Base-by-base conservation (phyloP, 768 basidiomycete species). In the Naganishia kalamii region DNA sequence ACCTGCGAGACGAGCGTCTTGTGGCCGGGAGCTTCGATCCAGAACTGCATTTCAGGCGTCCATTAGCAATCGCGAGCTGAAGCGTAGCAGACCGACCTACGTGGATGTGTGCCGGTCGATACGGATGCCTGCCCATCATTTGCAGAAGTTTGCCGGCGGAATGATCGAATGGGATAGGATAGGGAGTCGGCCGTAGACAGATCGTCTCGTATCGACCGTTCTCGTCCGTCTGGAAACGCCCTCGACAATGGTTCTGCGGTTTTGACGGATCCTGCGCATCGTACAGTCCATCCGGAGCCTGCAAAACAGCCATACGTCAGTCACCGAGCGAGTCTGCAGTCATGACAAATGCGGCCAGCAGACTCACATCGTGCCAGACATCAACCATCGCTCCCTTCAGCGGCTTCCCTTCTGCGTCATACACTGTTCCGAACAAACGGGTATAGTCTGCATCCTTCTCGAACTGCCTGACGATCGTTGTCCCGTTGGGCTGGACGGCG, bases 1-100 rank as follows among this genome's bases (percentile, higher is more conserved):
- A 75, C 47, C 40, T 75, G 74, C 0, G 72, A 73, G 5, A 75
- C 67, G 17, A 75, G 70, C 2, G 65, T 61, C 50, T 72, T 69
- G 69, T 70, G 63, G 23, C 71, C 72, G 0, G 44, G 43, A 0
- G 69, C 70, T 17, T 65, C 30, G 40, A 70, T 66, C 52, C 62
- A 68, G 66, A 71, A 74, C 64, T 70, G 66, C 19, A 44, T n/a
- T 6, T 40, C 43, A n/a, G n/a, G 43, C 10, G 6, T n/a, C 5
- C 43, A n/a, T 44, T 44, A 44, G 43, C 21, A 10, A 15, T 10
- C 8, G 6, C 6, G 19, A n/a, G 7, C 11, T 44, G 10, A 5
- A 11, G 8, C 35, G 6, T 2, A 25, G 35, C 11, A 37, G 2
- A 25, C 23, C 12, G n/a, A 62, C 63, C 57, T 29, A 65, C 63